phyloP scores from a whole-genome alignment of 305 asterid genomes.

The Coffea humblotiana region DNA sequence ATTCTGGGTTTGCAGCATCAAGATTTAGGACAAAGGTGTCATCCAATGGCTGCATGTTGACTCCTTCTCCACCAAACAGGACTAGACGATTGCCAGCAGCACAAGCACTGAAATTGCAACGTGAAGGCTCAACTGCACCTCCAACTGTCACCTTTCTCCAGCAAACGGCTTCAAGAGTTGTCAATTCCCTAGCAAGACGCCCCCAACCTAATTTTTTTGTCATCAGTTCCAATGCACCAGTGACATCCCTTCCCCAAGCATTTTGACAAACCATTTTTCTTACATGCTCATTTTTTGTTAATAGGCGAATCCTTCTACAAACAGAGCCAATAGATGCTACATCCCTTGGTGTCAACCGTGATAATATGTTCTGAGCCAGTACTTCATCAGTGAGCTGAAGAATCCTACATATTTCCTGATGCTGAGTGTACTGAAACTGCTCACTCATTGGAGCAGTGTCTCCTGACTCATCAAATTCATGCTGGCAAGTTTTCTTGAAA shows the following conservation, averaged over 20 bases:
- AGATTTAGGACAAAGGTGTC: slow-evolving; percentile 93
- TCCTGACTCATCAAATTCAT: slow-evolving; percentile 33
- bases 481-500: slow-evolving; percentile 62
- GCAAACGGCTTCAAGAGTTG: slow-evolving; percentile 87
- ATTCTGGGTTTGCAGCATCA: slow-evolving; percentile 72
- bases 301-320: slow-evolving; percentile 73
- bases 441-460: slow-evolving; percentile 47
- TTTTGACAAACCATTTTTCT: slow-evolving; percentile 93
- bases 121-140: slow-evolving; percentile 88
- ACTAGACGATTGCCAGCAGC: slow-evolving; percentile 90
- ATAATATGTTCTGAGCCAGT: slow-evolving; percentile 79
- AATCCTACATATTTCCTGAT: slow-evolving; percentile 52
- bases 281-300: slow-evolving; percentile 81
- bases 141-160: slow-evolving; percentile 87
- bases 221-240: slow-evolving; percentile 76
- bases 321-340: slow-evolving; percentile 95
- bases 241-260: slow-evolving; percentile 95
- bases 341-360: slow-evolving; percentile 86
- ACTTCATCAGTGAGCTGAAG: slow-evolving; percentile 94
- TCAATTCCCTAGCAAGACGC: slow-evolving; percentile 87
- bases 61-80: slow-evolving; percentile 94
- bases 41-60: slow-evolving; percentile 96
- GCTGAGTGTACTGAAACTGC: slow-evolving; percentile 29
- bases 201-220: slow-evolving; percentile 88
- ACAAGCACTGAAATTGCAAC: slow-evolving; percentile 94